Conservation (phyloP, 2,329 filamentous ascomycete species). For the Epichloe aotearoae region DNA sequence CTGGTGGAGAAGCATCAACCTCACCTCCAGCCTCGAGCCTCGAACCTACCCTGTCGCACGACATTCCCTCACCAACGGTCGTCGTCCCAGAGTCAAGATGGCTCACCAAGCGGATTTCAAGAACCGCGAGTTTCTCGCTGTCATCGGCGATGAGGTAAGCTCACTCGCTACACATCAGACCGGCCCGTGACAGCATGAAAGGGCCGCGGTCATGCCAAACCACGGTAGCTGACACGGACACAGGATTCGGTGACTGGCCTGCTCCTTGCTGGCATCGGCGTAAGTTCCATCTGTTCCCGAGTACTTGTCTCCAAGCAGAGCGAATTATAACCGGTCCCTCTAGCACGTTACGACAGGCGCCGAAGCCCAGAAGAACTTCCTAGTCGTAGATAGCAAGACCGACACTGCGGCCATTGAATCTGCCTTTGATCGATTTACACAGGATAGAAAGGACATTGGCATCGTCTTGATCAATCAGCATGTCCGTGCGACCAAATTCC, state of each 20-base stretch:
- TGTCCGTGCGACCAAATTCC: slow-evolving; percentile 35
- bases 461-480: slow-evolving; percentile 97
- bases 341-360: slow-evolving; percentile 85
- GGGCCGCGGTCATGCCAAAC: background rate
- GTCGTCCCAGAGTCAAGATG: slow-evolving; percentile 21
- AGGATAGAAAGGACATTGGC: slow-evolving; percentile 87
- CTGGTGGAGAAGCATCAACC: slow-evolving; percentile 2
- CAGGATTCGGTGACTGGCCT: slow-evolving; percentile 94
- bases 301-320: background rate
- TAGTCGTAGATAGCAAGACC: slow-evolving; percentile 90
- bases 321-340: background rate
- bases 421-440: slow-evolving; percentile 80
- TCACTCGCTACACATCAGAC: background rate
- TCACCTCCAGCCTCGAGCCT: background rate
- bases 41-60: background rate
- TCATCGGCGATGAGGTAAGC: slow-evolving; percentile 88
- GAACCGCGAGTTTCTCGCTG: slow-evolving; percentile 90
- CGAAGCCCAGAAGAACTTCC: slow-evolving; percentile 91
- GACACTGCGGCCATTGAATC: slow-evolving; percentile 78
- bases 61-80: background rate
- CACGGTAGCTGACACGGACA: slow-evolving; percentile 15
- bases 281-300: slow-evolving; percentile 27
- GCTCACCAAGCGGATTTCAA: slow-evolving; percentile 48
- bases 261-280: slow-evolving; percentile 87
- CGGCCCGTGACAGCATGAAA: background rate